Evolutionary conservation across 1,139 yeast genomes (phyloP).

Genomic region (Zygosaccharomyces sapae): DNA sequence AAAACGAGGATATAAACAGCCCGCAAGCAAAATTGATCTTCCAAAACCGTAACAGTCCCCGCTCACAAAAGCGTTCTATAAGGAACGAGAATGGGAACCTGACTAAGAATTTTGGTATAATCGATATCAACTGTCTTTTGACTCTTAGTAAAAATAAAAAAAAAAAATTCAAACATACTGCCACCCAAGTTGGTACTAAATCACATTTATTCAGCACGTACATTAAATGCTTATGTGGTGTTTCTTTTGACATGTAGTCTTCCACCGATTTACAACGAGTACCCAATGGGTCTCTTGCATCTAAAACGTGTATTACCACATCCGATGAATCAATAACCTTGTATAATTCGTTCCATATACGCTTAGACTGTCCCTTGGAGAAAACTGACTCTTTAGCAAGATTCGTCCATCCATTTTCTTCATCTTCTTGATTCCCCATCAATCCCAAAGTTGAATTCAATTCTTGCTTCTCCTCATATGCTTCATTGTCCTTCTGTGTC

Average conservation of each 20-base stretch:
- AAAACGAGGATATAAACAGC: slow-evolving; percentile 42
- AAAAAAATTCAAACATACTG: slow-evolving; percentile 64
- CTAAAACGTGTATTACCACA: slow-evolving; percentile 91
- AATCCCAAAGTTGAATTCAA: slow-evolving; percentile 70
- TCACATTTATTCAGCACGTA: slow-evolving; percentile 96
- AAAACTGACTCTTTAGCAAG: slow-evolving; percentile 95
- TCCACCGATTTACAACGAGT: slow-evolving; percentile 93
- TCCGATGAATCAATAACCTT: slow-evolving; percentile 97
- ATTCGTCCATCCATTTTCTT: slow-evolving; percentile 75
- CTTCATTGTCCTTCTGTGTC: slow-evolving; percentile 55
- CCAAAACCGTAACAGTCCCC: slow-evolving; percentile 97
- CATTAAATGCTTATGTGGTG: slow-evolving; percentile 93
- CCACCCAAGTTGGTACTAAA: slow-evolving; percentile 98
- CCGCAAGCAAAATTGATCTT: slow-evolving; percentile 63
- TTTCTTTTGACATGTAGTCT: slow-evolving; percentile 86
- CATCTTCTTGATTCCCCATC: slow-evolving; percentile 65
- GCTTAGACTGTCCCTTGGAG: slow-evolving; percentile 94
- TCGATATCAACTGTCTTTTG: slow-evolving; percentile 1
- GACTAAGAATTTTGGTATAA: slow-evolving; percentile 50
- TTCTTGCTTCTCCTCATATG: slow-evolving; percentile 68
- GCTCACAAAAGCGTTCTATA: slow-evolving; percentile 34
- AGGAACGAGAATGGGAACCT: slow-evolving; percentile 49
- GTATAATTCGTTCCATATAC: slow-evolving; percentile 97
- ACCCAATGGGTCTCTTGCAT: slow-evolving; percentile 96
- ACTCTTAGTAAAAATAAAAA: slow-evolving; percentile 15